Evolutionary conservation across 225 moss, liverwort and hornwort species (phyloP), one percentile per base, ranked within the genome.

Genomic region (Pleurozium schreberi): DNA sequence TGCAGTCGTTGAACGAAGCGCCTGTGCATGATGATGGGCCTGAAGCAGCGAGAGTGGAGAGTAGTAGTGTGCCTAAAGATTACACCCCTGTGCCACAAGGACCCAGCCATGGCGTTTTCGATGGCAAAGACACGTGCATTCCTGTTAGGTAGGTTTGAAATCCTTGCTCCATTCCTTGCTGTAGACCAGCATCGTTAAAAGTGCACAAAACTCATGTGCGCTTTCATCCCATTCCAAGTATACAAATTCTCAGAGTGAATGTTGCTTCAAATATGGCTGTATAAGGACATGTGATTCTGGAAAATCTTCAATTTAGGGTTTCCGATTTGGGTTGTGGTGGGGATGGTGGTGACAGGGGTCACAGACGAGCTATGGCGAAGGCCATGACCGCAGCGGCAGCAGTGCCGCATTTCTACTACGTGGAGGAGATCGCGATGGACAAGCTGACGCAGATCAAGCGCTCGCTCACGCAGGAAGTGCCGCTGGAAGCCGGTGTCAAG

Each of bases 371-470:
- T 12, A 99, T 99, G 97, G 99, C 94, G 27, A 99, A 94, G 91
- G 95, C 96, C 67, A 99, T 99, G 99, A 89, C 95, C 55, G 96
- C 95, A 82, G 96, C 99, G 73, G 95, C 93, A 31, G 86, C 93
- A 28, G 94, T 99, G 75, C 99, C 99, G 79, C 99, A 99, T 91
- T 95, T 96, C 83, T 88, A 96, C 83, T 99, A 97, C 84, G 95
- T 96, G 71, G 99, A 99, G 83, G 99, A 99, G 89, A 94, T 99
- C 42, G 90, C 90, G 14, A 93, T 97, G 78, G 93, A 95, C 87
- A 92, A 94, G 67, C 89, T 99, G 78, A 91, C 94, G 36, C 82
- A 91, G 84, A 84, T 96, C 82, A 96, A 93, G 91, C 90, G 89
- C 64, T 89, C 75, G 33, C 95, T 99, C 11, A 91, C 43, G 55